Base-by-base conservation (phyloP, 2,329 filamentous ascomycete genomes). In the Colletotrichum zoysiae region DNA sequence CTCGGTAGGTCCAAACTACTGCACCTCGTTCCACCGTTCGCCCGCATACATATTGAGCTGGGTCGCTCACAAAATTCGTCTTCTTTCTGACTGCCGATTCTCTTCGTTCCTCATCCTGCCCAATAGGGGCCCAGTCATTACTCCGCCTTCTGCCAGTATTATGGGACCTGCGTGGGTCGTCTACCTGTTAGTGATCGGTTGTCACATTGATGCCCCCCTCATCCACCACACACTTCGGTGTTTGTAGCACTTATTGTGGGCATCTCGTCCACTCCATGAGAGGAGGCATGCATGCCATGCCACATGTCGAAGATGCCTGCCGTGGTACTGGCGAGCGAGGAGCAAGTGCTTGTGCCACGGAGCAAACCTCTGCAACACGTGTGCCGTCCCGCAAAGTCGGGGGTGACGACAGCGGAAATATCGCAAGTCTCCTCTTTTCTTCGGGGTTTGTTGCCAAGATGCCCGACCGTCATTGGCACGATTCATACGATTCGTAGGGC, bases 101-200 rank as follows among this genome's bases (percentile, higher is more conserved):
- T 42, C 35, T 8, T 16, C 40, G 16, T 26, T 8, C 14, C 40
- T 23, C 3, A 4, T 20, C 40, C 33, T 33, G 57, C 7, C 69
- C 65, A 71, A 71, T 71, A 23, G 30, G 2, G 38, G 35, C 7
- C 20, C 1, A n/a, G 18, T 23, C 18, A 71, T 71, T 68, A 71
- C 69, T 71, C 58, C 65, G 62, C 57, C 44, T 4, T 48, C 7
- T 53, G 9, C 35, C 12, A 16, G 51, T 44, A 30, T 9, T 40
- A 51, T 71, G 69, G 69, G 20, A 16, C 53, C 35, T 3, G 5
- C 12, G 40, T 56, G 56, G 67, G 46, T 56, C 48, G 18, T 26
- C 3, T 53, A 20, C 40, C 12, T 20, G 38, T 7, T 18, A 14
- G 18, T 20, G 7, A 7, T 9, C 18, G 6, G 23, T 5, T 11